Base-by-base conservation (phyloP, 2,329 filamentous ascomycete species). In the Iodosphaeria phyllophila region DNA sequence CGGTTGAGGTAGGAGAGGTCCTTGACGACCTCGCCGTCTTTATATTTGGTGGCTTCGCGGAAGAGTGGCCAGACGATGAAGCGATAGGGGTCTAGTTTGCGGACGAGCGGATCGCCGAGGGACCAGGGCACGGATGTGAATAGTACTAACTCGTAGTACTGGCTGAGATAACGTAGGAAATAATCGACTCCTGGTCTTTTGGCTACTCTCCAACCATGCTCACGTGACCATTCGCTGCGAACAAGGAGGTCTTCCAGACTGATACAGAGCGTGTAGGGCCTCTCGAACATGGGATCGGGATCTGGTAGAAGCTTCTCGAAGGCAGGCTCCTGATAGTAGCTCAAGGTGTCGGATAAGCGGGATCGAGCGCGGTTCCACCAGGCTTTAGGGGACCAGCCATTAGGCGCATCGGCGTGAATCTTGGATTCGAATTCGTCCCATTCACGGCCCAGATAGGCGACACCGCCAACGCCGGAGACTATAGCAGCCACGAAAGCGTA, bases 1-100 rank as follows among this genome's bases (percentile, higher is more conserved):
- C 89, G 79, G 58, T 98, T 98, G 24, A 98, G 70, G 53, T 92
- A 95, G 3, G 83, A 83, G n/a, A 98, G 70, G 46, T 98, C 89
- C 80, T 98, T 98, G 52, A 98, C 68, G 42, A 95, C 84, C 52
- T 93, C 79, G 35, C 89, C 89, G 35, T 92, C 77, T 52, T 93
- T 77, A 48, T 92, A 98, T 42, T 84, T 79, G 31, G 89, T 95
- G n/a, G 86, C 89, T 51, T 98, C 89, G 28, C 89, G 70, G 60
- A 80, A 95, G 23, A 98, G 58, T 2, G 84, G 83, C 77, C 83
- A 95, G 56, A 84, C 76, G 47, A 95, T 83, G 48, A 95, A 82
- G 41, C 76, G 79, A 61, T 78, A 95, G 18, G 86, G 89, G 45
- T 98, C 89, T 31, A 98, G 60, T 53, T 98, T 98, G 42, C 80